These are phyloP conservation scores for Cladophialophora bantiana DNA, from an alignment of 2,329 filamentous ascomycete genomes.

Conservation along the genomic window DNA sequence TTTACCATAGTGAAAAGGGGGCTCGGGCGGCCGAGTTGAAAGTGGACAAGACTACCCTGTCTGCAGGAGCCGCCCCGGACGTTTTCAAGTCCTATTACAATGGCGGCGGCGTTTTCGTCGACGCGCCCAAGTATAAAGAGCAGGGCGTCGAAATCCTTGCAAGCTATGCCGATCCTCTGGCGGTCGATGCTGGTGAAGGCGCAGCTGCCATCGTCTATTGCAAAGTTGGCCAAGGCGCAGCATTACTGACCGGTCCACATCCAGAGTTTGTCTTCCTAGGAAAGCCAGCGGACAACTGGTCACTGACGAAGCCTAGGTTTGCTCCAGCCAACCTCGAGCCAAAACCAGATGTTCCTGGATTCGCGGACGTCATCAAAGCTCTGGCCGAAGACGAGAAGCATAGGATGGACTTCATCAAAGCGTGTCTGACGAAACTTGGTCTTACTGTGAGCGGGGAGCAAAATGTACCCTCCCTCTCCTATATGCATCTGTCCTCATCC, in stretches of 20 bases:
- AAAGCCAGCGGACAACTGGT: slow-evolving; percentile 36
- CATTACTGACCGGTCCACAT: slow-evolving; percentile 84
- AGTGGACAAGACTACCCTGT: slow-evolving; percentile 68
- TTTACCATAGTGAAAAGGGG: slow-evolving; percentile 86
- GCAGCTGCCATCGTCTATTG: slow-evolving; percentile 84
- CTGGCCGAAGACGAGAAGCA: slow-evolving; percentile 73
- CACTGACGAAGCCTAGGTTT: slow-evolving; percentile 66
- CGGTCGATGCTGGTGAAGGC: slow-evolving; percentile 76
- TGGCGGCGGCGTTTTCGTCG: slow-evolving; percentile 90
- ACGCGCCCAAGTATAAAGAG: slow-evolving; percentile 68
- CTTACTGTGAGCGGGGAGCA: slow-evolving; percentile 76
- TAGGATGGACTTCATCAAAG: slow-evolving; percentile 77
- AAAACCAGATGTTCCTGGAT: slow-evolving; percentile 71
- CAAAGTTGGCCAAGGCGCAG: slow-evolving; percentile 79
- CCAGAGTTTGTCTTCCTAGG: slow-evolving; percentile 72
- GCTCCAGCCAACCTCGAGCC: slow-evolving; percentile 77
- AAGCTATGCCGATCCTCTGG: slow-evolving; percentile 74
- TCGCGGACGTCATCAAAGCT: slow-evolving; percentile 71
- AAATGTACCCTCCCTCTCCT: slow-evolving; percentile 78
- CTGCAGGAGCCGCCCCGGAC: slow-evolving; percentile 61
- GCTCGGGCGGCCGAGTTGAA: slow-evolving; percentile 74
- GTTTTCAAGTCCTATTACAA: slow-evolving; percentile 86
- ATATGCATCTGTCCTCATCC: slow-evolving; percentile 78
- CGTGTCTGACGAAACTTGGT: slow-evolving; percentile 79
- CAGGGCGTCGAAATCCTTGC: slow-evolving; percentile 81